These are phyloP conservation scores for Leucocoprinus leucothites DNA, from an alignment of 768 basidiomycete species.

Conservation along the genomic window DNA sequence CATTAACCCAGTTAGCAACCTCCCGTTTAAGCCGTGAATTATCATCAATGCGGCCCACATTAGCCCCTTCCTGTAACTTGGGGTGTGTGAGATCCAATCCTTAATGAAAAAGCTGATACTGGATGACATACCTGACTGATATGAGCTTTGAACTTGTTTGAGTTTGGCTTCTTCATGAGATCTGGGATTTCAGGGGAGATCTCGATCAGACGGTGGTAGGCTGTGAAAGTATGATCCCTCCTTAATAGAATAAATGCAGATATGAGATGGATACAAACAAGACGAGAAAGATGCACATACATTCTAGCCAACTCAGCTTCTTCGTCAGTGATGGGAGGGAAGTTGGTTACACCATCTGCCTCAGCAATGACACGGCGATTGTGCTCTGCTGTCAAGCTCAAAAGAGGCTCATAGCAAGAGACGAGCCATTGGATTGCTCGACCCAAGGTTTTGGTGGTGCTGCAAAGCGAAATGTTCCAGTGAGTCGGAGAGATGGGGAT, in stretches of 20 bases:
- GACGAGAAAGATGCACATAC: too few species aligned
- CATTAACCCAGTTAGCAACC: slow-evolving; percentile 22
- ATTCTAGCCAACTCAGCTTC: too few species aligned
- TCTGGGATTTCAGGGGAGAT: background rate
- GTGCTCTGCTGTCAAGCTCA: background rate
- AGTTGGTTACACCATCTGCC: too few species aligned
- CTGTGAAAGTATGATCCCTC: background rate
- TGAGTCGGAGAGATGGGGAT: too few species aligned
- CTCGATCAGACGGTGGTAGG: background rate
- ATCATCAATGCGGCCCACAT: slow-evolving; percentile 22
- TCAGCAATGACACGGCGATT: too few species aligned
- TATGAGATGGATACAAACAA: too few species aligned
- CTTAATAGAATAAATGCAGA: too few species aligned
- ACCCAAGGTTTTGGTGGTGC: background rate
- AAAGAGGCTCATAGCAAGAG: background rate
- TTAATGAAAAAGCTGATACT: too few species aligned
- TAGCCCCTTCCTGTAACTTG: slow-evolving; percentile 23
- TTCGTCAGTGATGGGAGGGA: too few species aligned
- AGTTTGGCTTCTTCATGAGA: background rate
- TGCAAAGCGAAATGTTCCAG: background rate
- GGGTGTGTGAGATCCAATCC: too few species aligned
- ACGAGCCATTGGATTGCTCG: background rate
- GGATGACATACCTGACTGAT: background rate
- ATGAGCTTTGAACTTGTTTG: background rate
- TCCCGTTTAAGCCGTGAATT: slow-evolving; percentile 16